Evolutionary conservation across 1,284 basidiomycete genomes (phyloP), one percentile per base, ranked within the genome.

Genomic region (Ceratobasidium sp.): DNA sequence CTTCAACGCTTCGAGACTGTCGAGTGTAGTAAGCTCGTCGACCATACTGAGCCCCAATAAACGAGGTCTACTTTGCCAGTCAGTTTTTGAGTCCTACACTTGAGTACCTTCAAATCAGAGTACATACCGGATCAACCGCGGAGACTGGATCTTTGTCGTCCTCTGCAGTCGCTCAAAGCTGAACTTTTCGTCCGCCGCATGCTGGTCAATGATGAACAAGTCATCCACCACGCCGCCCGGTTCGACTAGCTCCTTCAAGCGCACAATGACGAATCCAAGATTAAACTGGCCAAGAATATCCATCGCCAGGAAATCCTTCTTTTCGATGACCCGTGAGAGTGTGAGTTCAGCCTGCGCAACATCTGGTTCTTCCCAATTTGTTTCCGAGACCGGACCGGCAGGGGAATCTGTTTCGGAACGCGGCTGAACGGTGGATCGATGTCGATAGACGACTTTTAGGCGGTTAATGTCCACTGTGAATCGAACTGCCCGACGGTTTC

Each of bases 131-230:
- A 97, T 91, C 10, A 99, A 87, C 78, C 88, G 90, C 83, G 99
- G 97, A 3, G 93, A 95, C 80, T 94, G 90, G 77, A 99, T 97
- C 77, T 88, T 90, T 2, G 96, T 98, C 35, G 92, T 94, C 78
- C 89, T 88, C 84, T 99, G 97, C 78, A 99, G 85, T 2, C 90
- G 94, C 87, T 99, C 97, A 83, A 99, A 99, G 83, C 99, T 99
- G 86, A 93, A 99, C 87, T 99, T 99, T 85, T 99, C 98, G 84
- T 99, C 97, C 20, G 93, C 90, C 7, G 93, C 93, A 81, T 94
- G 95, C 82, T 95, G 94, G 82, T 97, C 96, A 30, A 99, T 90
- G 81, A 99, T 97, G 85, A 99, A 98, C 64, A 99, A 86, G 82
- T 98, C 96, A 82, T 97, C 96, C 83, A 90, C 87, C 18, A 20